Evolutionary conservation across 2,329 filamentous ascomycete species (phyloP).

Genomic region (Xylaria multiplex): DNA sequence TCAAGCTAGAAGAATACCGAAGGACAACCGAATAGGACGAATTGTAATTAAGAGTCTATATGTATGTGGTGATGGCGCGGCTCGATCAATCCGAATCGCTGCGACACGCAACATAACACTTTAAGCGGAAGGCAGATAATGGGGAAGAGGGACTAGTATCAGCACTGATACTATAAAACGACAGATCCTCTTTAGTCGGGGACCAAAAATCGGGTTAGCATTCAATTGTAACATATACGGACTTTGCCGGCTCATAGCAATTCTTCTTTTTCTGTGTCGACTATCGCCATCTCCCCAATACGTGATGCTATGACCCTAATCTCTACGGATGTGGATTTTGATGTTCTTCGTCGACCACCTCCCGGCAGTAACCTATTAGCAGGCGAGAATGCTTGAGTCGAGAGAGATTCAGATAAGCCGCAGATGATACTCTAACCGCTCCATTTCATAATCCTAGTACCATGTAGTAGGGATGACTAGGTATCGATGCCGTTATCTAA

Average conservation of each 20-base stretch:
- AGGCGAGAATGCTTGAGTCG: no score
- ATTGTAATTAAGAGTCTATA: slow-evolving; percentile 21
- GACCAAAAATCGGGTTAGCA: slow-evolving; percentile 28
- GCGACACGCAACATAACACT: slow-evolving; percentile 42
- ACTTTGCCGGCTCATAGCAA: slow-evolving; percentile 42
- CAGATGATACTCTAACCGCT: background rate
- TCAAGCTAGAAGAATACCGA: slow-evolving; percentile 60
- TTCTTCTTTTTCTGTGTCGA: slow-evolving; percentile 32
- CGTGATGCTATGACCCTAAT: background rate
- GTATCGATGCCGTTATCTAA: background rate
- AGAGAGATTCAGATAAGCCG: no score
- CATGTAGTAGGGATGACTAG: background rate
- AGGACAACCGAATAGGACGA: slow-evolving; percentile 12
- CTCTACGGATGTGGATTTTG: background rate
- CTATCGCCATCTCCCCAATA: background rate
- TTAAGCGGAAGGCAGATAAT: slow-evolving; percentile 1
- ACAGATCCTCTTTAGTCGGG: slow-evolving; percentile 22
- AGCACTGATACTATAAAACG: slow-evolving; percentile 20
- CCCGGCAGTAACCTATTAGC: background rate
- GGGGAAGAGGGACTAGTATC: slow-evolving; percentile 24
- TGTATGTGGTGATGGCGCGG: slow-evolving; percentile 42
- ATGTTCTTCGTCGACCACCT: background rate
- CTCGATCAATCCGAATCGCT: slow-evolving; percentile 27
- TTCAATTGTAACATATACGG: slow-evolving; percentile 45
- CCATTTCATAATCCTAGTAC: background rate